Percentiles rank a stretch among this genome's conserved stretches.
Conservation (phyloP, 805 yeast genomes). For the Tetrapisispora nanseiensis region DNA sequence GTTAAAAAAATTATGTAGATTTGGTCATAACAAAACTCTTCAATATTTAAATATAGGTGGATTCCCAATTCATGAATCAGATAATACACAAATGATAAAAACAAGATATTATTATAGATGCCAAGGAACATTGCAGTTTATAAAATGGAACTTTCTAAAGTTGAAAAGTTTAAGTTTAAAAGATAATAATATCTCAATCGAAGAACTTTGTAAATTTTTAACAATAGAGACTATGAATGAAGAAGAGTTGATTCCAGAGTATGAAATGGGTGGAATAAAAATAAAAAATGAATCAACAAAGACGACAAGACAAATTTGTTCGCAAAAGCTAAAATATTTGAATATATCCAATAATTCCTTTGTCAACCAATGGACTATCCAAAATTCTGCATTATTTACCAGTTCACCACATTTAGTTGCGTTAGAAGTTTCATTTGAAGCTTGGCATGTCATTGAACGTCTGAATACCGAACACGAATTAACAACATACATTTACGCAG, state of each 20-base stretch:
- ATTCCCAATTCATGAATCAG: conserved; percentile 40
- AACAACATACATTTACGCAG: conserved; percentile 11
- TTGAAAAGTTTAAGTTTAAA: conserved; percentile 31
- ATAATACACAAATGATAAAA: conserved; percentile 13
- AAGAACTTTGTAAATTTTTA: conserved; percentile 28
- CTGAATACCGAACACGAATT: conserved; percentile 22
- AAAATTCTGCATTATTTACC: conserved; percentile 36
- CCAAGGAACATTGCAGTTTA: conserved; percentile 29
- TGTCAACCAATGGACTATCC: conserved; percentile 52
- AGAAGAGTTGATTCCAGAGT: not conserved
- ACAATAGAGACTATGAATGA: conserved; percentile 13
- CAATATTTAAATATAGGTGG: conserved; percentile 55
- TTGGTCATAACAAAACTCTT: conserved; percentile 28
- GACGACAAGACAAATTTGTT: not conserved
- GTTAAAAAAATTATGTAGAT: conserved; percentile 32
- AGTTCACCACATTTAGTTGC: conserved; percentile 44
- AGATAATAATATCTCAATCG: conserved; percentile 29
- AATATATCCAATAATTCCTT: conserved; percentile 58
- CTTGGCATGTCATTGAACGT: conserved; percentile 29
- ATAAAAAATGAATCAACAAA: not conserved
- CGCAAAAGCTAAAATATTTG: conserved; percentile 40
- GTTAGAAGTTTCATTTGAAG: conserved; percentile 55
- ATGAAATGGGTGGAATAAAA: not conserved
- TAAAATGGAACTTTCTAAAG: conserved; percentile 32
- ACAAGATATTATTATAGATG: conserved; percentile 24